Conservation (phyloP, 2,329 filamentous ascomycete genomes). For the Penicillium freii region DNA sequence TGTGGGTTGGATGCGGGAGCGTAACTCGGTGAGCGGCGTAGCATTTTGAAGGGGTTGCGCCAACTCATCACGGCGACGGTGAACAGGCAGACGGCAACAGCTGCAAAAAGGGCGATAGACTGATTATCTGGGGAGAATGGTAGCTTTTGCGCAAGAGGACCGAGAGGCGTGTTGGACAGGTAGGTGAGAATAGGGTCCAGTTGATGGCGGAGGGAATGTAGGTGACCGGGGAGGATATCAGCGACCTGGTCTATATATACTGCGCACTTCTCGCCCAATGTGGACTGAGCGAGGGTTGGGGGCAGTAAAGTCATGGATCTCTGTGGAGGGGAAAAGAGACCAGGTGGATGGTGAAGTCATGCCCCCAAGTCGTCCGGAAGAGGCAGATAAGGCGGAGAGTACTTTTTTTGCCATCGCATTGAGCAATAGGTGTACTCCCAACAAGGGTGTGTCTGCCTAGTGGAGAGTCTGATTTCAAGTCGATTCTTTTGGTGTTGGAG, state of each 20-base stretch:
- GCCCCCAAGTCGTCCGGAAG: conserved; percentile 9
- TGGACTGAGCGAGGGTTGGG: conserved; percentile 38
- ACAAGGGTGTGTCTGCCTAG: background rate
- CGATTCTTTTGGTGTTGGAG: background rate
- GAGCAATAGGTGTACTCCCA: conserved; percentile 1
- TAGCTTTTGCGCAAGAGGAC: conserved; percentile 24
- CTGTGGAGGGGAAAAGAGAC: conserved; percentile 11
- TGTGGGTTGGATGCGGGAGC: conserved; percentile 31
- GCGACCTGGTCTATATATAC: conserved; percentile 39
- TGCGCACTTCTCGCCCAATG: conserved; percentile 42
- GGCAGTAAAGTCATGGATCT: conserved; percentile 42
- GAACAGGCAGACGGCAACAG: conserved; percentile 30
- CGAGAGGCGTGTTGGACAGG: conserved; percentile 25
- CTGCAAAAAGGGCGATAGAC: conserved; percentile 25
- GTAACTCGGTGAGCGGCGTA: conserved; percentile 34
- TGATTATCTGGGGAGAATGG: conserved; percentile 23
- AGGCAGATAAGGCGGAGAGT: conserved; percentile 30
- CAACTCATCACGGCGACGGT: conserved; percentile 37
- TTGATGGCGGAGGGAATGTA: conserved; percentile 35
- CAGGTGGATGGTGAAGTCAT: conserved; percentile 19
- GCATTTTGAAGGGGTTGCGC: conserved; percentile 34
- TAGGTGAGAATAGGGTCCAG: conserved; percentile 27
- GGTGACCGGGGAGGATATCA: conserved; percentile 31
- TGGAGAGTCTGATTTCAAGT: background rate
- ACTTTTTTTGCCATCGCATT: conserved; percentile 23